Conservation (phyloP, 2,329 filamentous ascomycete genomes). For the Thelonectria olida region DNA sequence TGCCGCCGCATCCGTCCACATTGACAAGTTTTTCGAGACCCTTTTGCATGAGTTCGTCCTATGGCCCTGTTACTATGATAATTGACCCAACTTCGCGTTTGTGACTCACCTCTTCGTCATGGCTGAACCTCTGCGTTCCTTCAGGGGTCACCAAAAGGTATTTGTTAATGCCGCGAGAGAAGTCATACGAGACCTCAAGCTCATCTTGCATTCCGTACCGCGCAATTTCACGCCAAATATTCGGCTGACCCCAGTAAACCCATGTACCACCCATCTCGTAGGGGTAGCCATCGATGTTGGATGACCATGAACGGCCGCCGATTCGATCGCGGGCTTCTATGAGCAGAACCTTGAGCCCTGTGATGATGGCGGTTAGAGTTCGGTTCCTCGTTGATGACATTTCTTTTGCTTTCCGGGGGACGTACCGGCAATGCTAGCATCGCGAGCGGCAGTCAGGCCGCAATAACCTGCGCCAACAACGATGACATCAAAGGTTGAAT, state of each 20-base stretch:
- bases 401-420: neutral
- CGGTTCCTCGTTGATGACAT: neutral
- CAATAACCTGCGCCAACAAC: conserved; percentile 45
- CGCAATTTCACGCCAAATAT: conserved; percentile 55
- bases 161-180: conserved; percentile 52
- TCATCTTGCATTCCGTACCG: conserved; percentile 55
- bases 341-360: conserved; percentile 51
- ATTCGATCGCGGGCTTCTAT: conserved; percentile 59
- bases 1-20: conserved; percentile 52
- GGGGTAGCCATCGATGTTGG: conserved; percentile 52
- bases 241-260: conserved; percentile 56
- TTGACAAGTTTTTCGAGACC: conserved; percentile 55
- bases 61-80: neutral
- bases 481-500: conserved; percentile 38
- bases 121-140: conserved; percentile 46
- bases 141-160: conserved; percentile 48
- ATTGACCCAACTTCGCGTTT: neutral
- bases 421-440: conserved; percentile 40
- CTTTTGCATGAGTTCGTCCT: conserved; percentile 43
- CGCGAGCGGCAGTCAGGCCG: conserved; percentile 42
- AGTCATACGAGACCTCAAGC: conserved; percentile 51
- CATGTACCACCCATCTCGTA: conserved; percentile 62
- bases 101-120: conserved; percentile 50
- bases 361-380: neutral
- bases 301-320: conserved; percentile 57